A percentile compares a stretch with the other conserved stretches of the same genome.
Evolutionary conservation across 768 basidiomycete genomes (phyloP).

Genomic region (Trametes gibbosa): DNA sequence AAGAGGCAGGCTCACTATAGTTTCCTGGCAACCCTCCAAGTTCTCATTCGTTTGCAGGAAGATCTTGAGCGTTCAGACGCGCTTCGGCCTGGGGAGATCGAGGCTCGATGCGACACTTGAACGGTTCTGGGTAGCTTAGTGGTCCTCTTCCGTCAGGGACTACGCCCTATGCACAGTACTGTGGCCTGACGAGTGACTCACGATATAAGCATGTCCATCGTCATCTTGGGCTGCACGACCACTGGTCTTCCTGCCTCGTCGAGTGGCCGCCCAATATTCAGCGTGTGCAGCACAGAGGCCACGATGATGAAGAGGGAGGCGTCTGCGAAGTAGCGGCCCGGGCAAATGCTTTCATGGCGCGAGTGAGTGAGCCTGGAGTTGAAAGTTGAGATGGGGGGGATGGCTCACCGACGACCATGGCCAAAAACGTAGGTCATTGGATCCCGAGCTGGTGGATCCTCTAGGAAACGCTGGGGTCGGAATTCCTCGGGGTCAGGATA

Average conservation of each 20-base stretch:
- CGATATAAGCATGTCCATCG: slow-evolving; percentile 6
- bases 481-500: slow-evolving; percentile 19
- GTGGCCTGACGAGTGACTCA: background rate
- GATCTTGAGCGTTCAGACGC: background rate
- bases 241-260: background rate
- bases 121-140: background rate
- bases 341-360: slow-evolving; percentile 10
- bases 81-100: background rate
- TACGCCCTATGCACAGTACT: too few species aligned
- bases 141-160: too few species aligned
- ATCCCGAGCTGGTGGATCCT: background rate
- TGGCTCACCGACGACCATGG: slow-evolving; percentile 14
- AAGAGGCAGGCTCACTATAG: too few species aligned
- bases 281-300: slow-evolving; percentile 8
- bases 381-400: too few species aligned
- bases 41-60: background rate
- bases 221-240: slow-evolving; percentile 8
- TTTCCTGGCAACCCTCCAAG: too few species aligned
- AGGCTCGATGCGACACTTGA: background rate
- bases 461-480: slow-evolving; percentile 12
- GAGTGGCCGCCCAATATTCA: slow-evolving; percentile 3
- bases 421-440: slow-evolving; percentile 10
- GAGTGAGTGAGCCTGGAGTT: background rate
- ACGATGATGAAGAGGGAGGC: slow-evolving; percentile 14
- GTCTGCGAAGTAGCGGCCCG: slow-evolving; percentile 17